Conservation (phyloP, 2,329 filamentous ascomycete species). For the Arthrobotrys conoides region DNA sequence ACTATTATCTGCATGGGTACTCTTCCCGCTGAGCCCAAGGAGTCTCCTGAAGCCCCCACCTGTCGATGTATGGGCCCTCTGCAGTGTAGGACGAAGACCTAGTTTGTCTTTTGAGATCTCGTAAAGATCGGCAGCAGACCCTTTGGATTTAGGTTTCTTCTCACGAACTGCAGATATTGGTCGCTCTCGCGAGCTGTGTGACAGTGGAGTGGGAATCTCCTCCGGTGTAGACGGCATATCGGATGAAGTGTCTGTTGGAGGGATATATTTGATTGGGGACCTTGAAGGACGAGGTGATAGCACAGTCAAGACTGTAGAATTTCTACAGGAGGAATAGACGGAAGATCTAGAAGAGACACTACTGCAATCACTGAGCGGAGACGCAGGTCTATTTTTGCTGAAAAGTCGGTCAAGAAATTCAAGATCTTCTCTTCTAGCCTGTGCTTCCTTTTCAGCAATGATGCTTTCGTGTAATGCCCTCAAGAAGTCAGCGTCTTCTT, state of each 20-base stretch:
- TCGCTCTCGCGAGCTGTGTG: slow-evolving; percentile 55
- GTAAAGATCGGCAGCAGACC: slow-evolving; percentile 44
- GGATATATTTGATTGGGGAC: slow-evolving; percentile 38
- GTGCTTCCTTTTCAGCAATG: slow-evolving; percentile 55
- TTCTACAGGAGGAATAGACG: slow-evolving; percentile 37
- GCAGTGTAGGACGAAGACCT: slow-evolving; percentile 46
- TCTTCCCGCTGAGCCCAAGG: slow-evolving; percentile 54
- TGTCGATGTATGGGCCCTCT: slow-evolving; percentile 51
- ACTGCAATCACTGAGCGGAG: slow-evolving; percentile 56
- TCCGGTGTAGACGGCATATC: slow-evolving; percentile 51
- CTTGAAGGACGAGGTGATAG: slow-evolving; percentile 50
- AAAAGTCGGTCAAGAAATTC: slow-evolving; percentile 56
- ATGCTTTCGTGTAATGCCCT: slow-evolving; percentile 58
- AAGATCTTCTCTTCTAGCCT: slow-evolving; percentile 54
- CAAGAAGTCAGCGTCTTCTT: slow-evolving; percentile 55
- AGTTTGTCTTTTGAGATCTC: slow-evolving; percentile 44
- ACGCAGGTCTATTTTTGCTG: slow-evolving; percentile 46
- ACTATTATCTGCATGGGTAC: slow-evolving; percentile 46
- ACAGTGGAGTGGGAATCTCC: slow-evolving; percentile 50
- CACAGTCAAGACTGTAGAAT: slow-evolving; percentile 49
- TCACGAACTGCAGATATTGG: slow-evolving; percentile 57
- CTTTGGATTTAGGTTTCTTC: slow-evolving; percentile 44
- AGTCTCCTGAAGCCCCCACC: slow-evolving; percentile 50
- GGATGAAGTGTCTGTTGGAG: slow-evolving; percentile 42
- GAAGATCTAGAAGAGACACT: slow-evolving; percentile 50